phyloP scores from a whole-genome alignment of 345 rosid species.

The Eucalyptus grandis region DNA sequence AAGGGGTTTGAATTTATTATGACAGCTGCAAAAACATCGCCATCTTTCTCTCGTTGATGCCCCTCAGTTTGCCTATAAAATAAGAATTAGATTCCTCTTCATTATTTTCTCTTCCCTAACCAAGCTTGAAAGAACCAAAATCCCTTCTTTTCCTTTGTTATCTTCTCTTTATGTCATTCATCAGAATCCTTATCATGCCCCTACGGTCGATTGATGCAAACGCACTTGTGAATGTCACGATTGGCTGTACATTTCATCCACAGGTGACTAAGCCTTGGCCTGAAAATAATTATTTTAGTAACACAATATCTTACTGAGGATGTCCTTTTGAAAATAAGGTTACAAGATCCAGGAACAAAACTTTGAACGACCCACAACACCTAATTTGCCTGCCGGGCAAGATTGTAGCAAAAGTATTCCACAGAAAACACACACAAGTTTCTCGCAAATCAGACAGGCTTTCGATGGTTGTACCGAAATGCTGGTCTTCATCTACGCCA shows the following conservation, averaged over 20 bases:
- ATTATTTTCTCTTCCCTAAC: neutral
- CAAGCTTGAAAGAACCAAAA: neutral
- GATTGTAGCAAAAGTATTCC: neutral
- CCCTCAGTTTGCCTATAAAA: neutral
- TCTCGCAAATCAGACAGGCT: neutral
- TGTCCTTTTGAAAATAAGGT: neutral
- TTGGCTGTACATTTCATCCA: neutral
- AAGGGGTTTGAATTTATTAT: neutral
- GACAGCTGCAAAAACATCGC: neutral
- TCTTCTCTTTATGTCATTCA: neutral
- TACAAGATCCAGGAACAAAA: neutral
- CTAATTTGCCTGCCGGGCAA: neutral
- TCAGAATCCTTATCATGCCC: neutral
- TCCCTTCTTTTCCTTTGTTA: neutral
- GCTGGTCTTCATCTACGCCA: neutral
- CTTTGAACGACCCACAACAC: neutral
- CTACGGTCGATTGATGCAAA: neutral
- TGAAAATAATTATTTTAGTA: neutral
- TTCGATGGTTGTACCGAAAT: neutral
- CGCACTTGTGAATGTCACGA: neutral
- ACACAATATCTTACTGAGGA: neutral
- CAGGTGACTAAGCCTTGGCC: neutral
- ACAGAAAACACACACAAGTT: neutral
- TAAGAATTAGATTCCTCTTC: neutral
- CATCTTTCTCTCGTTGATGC: neutral